Evolutionary conservation across 2,329 filamentous ascomycete species (phyloP).

Genomic region (Sphaerulina vaccinii): DNA sequence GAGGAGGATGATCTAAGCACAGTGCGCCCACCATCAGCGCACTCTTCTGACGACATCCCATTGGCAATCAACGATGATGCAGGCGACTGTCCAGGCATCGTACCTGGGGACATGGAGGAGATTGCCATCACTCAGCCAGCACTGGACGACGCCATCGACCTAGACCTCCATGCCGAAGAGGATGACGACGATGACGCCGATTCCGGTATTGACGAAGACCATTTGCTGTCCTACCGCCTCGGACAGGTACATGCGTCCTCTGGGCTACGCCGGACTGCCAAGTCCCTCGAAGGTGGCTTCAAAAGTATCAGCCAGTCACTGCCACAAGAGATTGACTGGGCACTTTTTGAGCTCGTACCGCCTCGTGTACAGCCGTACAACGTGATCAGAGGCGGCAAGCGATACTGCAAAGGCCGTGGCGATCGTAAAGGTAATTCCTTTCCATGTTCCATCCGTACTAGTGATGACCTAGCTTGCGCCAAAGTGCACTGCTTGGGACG

Average conservation of each 20-base stretch:
- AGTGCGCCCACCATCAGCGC: constrained; percentile 32
- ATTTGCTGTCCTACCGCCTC: constrained; percentile 75
- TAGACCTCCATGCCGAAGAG: constrained; percentile 72
- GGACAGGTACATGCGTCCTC: constrained; percentile 88
- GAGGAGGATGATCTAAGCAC: constrained; percentile 56
- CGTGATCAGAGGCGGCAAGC: constrained; percentile 57
- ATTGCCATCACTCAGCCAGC: constrained; percentile 89
- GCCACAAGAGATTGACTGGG: constrained; percentile 94
- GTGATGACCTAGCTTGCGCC: constrained; percentile 67
- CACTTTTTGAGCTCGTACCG: constrained; percentile 75
- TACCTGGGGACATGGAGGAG: constrained; percentile 70
- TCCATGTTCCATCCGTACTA: constrained; percentile 54
- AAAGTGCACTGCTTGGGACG: constrained; percentile 85
- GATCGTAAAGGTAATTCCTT: constrained; percentile 40
- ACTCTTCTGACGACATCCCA: constrained; percentile 27
- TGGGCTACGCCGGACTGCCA: constrained; percentile 66
- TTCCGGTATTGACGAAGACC: constrained; percentile 75
- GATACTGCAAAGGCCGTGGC: constrained; percentile 34
- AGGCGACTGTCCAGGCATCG: constrained; percentile 75
- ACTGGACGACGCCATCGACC: constrained; percentile 66
- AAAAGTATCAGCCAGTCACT: constrained; percentile 58
- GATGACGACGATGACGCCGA: constrained; percentile 73
- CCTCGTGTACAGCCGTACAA: constrained; percentile 72
- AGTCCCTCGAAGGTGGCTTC: constrained; percentile 34
- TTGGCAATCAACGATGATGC: constrained; percentile 19